Evolutionary conservation across 2,329 filamentous ascomycete species (phyloP), one percentile per base, ranked within the genome.

Genomic region (Geosmithia flava): DNA sequence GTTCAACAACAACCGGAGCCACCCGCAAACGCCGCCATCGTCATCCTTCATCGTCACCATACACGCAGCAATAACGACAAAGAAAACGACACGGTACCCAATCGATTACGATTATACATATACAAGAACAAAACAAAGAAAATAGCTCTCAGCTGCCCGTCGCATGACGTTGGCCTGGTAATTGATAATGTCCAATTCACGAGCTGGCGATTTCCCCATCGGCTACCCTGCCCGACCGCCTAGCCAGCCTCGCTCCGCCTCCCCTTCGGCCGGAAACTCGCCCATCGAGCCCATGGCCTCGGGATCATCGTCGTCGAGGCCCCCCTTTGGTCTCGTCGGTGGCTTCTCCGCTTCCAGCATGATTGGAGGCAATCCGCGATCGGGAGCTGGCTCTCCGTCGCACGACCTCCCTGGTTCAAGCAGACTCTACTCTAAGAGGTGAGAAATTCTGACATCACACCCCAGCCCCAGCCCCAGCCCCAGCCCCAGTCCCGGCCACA

Each of bases 361-460:
- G 62, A 80, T 83, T 74, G 67, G 74, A 53, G 69, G 69, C 55
- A 72, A 68, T 58, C 66, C 78, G 59, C 78, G 91, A 71, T 85
- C 91, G 61, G 89, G 90, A 73, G 82, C 88, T 72, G 90, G 90
- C 64, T 98, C 93, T 76, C 93, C 93, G 59, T 96, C 90, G 68
- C 90, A 95, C 71, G 93, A 97, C 56, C 80, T 89, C 62, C 68
- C 71, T 43, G 81, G 83, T 50, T 81, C 79, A 48, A 70, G 75
- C 62, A 78, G 91, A 58, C 74, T 97, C 51, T 96, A 86, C 68
- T 89, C 89, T 53, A 97, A 97, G 73, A 83, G 93, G 89, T 95
- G 78, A 61, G 81, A 70, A 54, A 27, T 8, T 8, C 23, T 27
- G 23, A 50, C 19, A 15, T 20, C 17, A 17, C 44, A 44, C 30